Evolutionary conservation across 164 flowering plant species (phyloP).

Genomic region (Tinospora cordifolia): DNA sequence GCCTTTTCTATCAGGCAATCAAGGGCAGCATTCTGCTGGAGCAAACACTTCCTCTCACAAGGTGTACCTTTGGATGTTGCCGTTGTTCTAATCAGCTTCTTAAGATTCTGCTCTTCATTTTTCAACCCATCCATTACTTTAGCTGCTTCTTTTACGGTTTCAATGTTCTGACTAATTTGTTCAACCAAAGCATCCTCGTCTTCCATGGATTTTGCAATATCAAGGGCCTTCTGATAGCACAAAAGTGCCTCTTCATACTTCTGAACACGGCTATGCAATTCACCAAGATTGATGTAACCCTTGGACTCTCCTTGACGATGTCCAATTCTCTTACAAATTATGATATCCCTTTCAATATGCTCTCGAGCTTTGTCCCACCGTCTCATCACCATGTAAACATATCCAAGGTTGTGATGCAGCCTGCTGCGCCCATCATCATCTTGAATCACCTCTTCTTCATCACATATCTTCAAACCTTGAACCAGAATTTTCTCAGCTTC

Average conservation of each 20-base stretch:
- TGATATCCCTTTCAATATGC: slow-evolving; percentile 72
- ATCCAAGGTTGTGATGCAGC: slow-evolving; percentile 90
- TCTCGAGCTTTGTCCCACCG: slow-evolving; percentile 66
- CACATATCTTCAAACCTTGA: slow-evolving; percentile 67
- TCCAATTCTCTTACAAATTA: slow-evolving; percentile 62
- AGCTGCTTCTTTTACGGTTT: slow-evolving; percentile 46
- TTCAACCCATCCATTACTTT: slow-evolving; percentile 56
- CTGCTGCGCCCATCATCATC: slow-evolving; percentile 75
- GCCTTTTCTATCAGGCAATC: slow-evolving; percentile 77
- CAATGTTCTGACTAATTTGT: slow-evolving; percentile 58
- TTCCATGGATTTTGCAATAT: slow-evolving; percentile 73
- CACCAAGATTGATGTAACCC: slow-evolving; percentile 91
- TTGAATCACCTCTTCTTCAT: slow-evolving; percentile 76
- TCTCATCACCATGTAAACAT: slow-evolving; percentile 65
- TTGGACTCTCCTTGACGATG: slow-evolving; percentile 93
- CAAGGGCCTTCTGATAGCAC: slow-evolving; percentile 72
- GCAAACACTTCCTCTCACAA: slow-evolving; percentile 54
- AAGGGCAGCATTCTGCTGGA: slow-evolving; percentile 55
- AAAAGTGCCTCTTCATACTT: slow-evolving; percentile 62
- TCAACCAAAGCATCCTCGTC: slow-evolving; percentile 73
- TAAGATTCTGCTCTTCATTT: slow-evolving; percentile 76
- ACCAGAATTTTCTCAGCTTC: slow-evolving; percentile 59
- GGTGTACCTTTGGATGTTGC: slow-evolving; percentile 46
- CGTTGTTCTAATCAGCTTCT: slow-evolving; percentile 53
- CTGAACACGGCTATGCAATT: slow-evolving; percentile 59